Evolutionary conservation across 805 yeast species (phyloP).

Genomic region (Yamadazyma phyllophila): DNA sequence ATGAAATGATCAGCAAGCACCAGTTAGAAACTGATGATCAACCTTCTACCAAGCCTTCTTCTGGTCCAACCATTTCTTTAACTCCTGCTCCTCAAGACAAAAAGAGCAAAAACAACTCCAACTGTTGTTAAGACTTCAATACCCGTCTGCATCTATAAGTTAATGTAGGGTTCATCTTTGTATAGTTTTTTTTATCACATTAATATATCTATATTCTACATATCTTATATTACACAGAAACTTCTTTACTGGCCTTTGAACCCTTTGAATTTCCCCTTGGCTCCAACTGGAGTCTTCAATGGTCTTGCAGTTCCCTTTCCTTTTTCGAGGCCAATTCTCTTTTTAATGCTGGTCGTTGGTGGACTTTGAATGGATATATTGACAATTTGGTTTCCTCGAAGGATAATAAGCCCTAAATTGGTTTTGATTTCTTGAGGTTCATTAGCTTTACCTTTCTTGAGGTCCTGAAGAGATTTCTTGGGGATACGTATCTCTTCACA

Average conservation of each 20-base stretch:
- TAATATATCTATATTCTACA: neutral
- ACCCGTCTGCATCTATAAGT: neutral
- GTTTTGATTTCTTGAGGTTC: slow-evolving; percentile 51
- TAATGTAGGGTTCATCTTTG: neutral
- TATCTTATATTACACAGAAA: neutral
- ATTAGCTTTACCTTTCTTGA: slow-evolving; percentile 23
- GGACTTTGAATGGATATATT: slow-evolving; percentile 64
- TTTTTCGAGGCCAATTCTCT: slow-evolving; percentile 21
- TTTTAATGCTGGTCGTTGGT: slow-evolving; percentile 46
- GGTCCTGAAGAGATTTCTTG: slow-evolving; percentile 48
- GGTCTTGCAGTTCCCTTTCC: slow-evolving; percentile 33
- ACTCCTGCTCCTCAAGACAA: slow-evolving; percentile 91
- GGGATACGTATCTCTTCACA: slow-evolving; percentile 81
- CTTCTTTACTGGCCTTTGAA: slow-evolving; percentile 1
- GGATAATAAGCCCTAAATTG: slow-evolving; percentile 72
- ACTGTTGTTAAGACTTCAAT: slow-evolving; percentile 58
- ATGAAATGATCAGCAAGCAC: slow-evolving; percentile 91
- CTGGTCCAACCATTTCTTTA: slow-evolving; percentile 87
- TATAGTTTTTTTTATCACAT: neutral
- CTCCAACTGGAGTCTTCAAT: slow-evolving; percentile 33
- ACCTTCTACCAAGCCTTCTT: slow-evolving; percentile 55
- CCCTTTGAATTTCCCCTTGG: slow-evolving; percentile 19
- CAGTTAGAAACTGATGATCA: slow-evolving; percentile 84
- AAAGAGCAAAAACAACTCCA: slow-evolving; percentile 51
- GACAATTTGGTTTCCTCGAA: slow-evolving; percentile 86